A percentile compares a stretch with the other conserved stretches of the same genome.
Conservation (phyloP, 495 filamentous ascomycete genomes). For the Trichoderma gamsii region DNA sequence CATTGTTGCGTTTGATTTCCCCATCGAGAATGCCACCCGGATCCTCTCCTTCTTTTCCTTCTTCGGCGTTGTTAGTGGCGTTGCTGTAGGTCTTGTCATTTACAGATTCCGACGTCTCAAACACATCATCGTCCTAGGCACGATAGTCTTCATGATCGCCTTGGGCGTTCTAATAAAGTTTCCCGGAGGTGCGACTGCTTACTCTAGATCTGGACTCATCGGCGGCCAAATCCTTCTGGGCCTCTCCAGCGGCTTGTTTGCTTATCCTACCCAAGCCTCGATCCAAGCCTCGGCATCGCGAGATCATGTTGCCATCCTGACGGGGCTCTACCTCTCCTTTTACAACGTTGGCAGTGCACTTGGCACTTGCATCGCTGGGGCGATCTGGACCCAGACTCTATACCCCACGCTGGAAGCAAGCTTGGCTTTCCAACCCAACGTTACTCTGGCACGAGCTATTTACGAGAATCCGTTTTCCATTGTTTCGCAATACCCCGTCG, state of each 20-base stretch:
- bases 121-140: slow-evolving; percentile 15
- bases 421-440: slow-evolving; percentile 11
- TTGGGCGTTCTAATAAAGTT: slow-evolving; percentile 12
- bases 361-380: slow-evolving; percentile 12
- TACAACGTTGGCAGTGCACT: slow-evolving; percentile 17
- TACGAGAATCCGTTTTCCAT: slow-evolving; percentile 14
- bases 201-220: slow-evolving; percentile 3
- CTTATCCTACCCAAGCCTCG: slow-evolving; percentile 15
- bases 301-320: slow-evolving; percentile 17
- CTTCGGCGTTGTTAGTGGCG: slow-evolving; percentile 16
- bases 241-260: slow-evolving; percentile 14
- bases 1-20: slow-evolving; percentile 15
- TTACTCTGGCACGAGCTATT: slow-evolving; percentile 10
- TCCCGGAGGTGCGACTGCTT: neutral
- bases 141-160: slow-evolving; percentile 5
- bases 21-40: slow-evolving; percentile 13
- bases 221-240: slow-evolving; percentile 15
- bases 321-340: slow-evolving; percentile 17
- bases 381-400: slow-evolving; percentile 14
- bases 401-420: neutral
- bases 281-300: slow-evolving; percentile 15
- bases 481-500: slow-evolving; percentile 14
- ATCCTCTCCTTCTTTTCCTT: slow-evolving; percentile 17
- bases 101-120: slow-evolving; percentile 15
- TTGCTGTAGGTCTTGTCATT: slow-evolving; percentile 9